Evolutionary conservation across 2,329 filamentous ascomycete species (phyloP).

Genomic region (Fragosphaeria purpurea): DNA sequence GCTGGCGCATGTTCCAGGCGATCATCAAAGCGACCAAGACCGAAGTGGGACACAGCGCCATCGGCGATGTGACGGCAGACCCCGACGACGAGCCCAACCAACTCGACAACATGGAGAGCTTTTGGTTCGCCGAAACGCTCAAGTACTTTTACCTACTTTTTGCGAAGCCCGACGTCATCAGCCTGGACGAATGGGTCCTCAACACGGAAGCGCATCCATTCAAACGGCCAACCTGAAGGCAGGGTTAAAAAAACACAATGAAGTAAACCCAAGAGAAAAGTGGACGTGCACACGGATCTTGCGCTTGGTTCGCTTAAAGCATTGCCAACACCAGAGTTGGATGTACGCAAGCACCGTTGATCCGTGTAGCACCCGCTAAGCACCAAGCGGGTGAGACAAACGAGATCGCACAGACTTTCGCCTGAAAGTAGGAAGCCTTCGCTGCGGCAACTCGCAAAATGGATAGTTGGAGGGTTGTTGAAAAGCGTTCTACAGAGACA

Average conservation of each 20-base stretch:
- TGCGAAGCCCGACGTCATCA: conserved; percentile 53
- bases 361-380: no score
- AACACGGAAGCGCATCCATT: conserved; percentile 56
- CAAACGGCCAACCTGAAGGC: conserved; percentile 29
- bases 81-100: conserved; percentile 22
- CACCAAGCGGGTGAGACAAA: no score
- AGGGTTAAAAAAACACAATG: not conserved
- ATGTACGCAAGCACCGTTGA: no score
- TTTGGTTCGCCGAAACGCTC: conserved; percentile 83
- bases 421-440: no score
- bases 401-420: no score
- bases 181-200: conserved; percentile 58
- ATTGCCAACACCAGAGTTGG: no score
- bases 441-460: no score
- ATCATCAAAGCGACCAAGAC: conserved; percentile 58
- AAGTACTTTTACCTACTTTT: conserved; percentile 90
- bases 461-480: no score
- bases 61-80: conserved; percentile 48
- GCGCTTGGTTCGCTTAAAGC: not conserved
- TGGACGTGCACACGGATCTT: not conserved
- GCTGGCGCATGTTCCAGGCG: conserved; percentile 75
- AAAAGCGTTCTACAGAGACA: no score
- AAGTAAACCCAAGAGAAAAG: not conserved
- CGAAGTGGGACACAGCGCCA: conserved; percentile 57
- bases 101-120: conserved; percentile 69